Evolutionary conservation across 2,329 filamentous ascomycete species (phyloP).

Genomic region (Aureobasidium sp.): DNA sequence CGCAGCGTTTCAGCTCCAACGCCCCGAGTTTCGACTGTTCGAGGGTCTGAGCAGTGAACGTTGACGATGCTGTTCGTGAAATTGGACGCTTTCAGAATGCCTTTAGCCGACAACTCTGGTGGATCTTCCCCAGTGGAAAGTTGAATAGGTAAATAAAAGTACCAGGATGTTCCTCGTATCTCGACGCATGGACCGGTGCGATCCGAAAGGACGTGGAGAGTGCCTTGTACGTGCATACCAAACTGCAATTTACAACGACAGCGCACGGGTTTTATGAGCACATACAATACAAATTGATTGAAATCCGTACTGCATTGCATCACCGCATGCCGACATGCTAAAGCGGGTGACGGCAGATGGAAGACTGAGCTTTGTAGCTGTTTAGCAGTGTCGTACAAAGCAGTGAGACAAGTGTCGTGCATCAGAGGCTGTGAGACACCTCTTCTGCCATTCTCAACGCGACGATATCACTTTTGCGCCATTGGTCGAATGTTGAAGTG

Average conservation of each 20-base stretch:
- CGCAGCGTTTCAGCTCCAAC: neutral
- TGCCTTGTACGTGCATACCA: constrained; percentile 2
- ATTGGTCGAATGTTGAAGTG: neutral
- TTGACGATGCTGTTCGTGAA: no score
- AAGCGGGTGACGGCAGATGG: neutral
- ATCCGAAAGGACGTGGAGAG: neutral
- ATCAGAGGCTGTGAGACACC: constrained; percentile 5
- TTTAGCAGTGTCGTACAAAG: neutral
- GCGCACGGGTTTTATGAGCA: neutral
- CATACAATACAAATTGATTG: constrained; percentile 2
- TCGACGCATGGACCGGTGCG: constrained; percentile 2
- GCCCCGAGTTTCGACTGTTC: no score
- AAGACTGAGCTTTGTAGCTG: neutral
- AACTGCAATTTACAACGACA: constrained; percentile 1
- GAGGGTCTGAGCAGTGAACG: no score
- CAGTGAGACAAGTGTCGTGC: constrained; percentile 9
- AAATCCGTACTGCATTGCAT: constrained; percentile 1
- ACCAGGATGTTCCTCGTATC: neutral
- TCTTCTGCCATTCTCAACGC: neutral
- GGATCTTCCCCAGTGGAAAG: no score
- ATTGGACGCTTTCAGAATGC: no score
- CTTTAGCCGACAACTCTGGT: no score
- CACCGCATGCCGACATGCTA: neutral
- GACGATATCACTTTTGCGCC: neutral
- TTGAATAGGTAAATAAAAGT: no score